A percentile compares a stretch with the other conserved stretches of the same genome.
Conservation (phyloP, 306 rosid genomes). For the Psophocarpus tetragonolobus region DNA sequence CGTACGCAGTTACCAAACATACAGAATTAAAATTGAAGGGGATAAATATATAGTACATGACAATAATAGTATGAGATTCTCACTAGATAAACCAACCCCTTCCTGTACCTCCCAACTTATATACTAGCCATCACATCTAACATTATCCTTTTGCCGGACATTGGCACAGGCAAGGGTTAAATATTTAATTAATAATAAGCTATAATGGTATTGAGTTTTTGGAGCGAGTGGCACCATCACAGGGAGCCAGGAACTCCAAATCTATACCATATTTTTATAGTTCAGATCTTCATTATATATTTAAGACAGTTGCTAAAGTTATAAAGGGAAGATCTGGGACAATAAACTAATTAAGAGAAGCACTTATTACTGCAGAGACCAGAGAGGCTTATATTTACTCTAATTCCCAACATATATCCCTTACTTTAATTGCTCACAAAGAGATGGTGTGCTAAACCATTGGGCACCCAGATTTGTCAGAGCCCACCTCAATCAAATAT, state of each 20-base stretch:
- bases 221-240: conserved; percentile 31
- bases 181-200: background rate
- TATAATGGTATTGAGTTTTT: background rate
- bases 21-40: conserved; percentile 7
- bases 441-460: conserved; percentile 44
- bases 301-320: conserved; percentile 14
- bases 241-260: conserved; percentile 23
- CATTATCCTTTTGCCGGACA: conserved; percentile 43
- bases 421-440: conserved; percentile 33
- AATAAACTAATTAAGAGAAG: conserved; percentile 36
- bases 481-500: conserved; percentile 51
- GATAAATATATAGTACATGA: background rate
- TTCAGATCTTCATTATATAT: background rate
- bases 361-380: conserved; percentile 18
- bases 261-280: conserved; percentile 32
- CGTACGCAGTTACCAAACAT: background rate
- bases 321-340: conserved; percentile 30
- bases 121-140: background rate
- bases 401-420: conserved; percentile 33
- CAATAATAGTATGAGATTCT: background rate
- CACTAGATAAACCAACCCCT: background rate
- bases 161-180: conserved; percentile 22
- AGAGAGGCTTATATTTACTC: conserved; percentile 8
- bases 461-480: conserved; percentile 70
- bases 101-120: conserved; percentile 33